Percentiles rank a stretch among this genome's conserved stretches.
These are phyloP conservation scores for Diversispora epigaea DNA, from an alignment of 192 early-diverging fungal genomes.

Conservation along the genomic window DNA sequence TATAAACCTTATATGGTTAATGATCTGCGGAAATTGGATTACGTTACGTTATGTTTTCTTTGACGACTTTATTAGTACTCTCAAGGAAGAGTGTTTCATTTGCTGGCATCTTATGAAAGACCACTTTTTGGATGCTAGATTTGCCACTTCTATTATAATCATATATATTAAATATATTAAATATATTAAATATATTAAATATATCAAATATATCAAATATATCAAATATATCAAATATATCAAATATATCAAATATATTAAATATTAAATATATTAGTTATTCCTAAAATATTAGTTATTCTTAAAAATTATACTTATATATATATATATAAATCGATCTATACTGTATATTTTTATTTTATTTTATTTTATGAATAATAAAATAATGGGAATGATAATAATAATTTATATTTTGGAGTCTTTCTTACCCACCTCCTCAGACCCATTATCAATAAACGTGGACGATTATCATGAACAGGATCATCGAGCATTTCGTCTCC, in stretches of 20 bases:
- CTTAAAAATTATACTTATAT: not conserved
- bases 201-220: no score
- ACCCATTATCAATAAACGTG: slow-evolving; percentile 51
- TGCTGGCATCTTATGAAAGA: slow-evolving; percentile 86
- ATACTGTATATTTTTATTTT: not conserved
- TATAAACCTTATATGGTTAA: not conserved
- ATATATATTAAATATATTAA: no score
- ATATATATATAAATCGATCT: not conserved
- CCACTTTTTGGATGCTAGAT: slow-evolving; percentile 79
- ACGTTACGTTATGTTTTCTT: slow-evolving; percentile 65
- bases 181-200: no score
- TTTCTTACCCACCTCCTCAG: slow-evolving; percentile 42
- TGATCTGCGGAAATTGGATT: not conserved
- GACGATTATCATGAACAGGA: slow-evolving; percentile 33
- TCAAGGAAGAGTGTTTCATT: slow-evolving; percentile 86
- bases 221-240: no score
- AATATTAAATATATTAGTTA: no score
- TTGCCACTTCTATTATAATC: slow-evolving; percentile 71
- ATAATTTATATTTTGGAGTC: not conserved
- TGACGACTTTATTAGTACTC: slow-evolving; percentile 70
- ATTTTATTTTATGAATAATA: no score
- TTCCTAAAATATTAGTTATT: no score
- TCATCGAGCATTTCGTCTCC: slow-evolving; percentile 14
- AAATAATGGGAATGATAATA: no score
- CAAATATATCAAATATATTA: no score